Conservation (phyloP, 2,329 filamentous ascomycete genomes). For the Epichloe aotearoae region DNA sequence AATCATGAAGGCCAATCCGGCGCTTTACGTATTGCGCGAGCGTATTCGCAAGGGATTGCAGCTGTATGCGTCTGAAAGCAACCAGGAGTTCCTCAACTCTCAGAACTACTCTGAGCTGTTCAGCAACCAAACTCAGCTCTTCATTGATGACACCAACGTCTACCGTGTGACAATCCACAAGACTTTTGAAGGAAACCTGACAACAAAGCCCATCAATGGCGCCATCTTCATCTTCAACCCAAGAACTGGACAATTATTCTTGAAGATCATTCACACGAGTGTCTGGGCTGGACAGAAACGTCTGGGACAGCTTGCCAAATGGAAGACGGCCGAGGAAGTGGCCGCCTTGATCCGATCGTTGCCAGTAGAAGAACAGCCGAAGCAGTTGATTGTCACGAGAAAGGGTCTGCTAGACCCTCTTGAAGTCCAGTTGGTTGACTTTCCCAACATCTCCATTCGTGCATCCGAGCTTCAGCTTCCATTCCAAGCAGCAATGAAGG, state of each 20-base stretch:
- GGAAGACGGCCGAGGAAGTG: conserved; percentile 99
- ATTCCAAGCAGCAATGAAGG: conserved; percentile 99
- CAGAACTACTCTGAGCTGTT: conserved; percentile 99
- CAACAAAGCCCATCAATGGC: conserved; percentile 97
- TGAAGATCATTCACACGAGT: conserved; percentile 99
- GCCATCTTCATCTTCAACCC: conserved; percentile 99
- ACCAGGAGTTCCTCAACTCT: conserved; percentile 97
- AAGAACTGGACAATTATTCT: conserved; percentile 90
- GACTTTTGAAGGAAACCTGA: conserved; percentile 97
- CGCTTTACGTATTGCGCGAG: conserved; percentile 88
- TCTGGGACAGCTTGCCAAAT: conserved; percentile 94
- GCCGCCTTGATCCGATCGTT: conserved; percentile 90
- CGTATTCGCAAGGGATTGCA: conserved; percentile 98
- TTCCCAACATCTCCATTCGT: conserved; percentile 97
- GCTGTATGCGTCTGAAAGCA: conserved; percentile 94
- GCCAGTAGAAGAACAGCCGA: conserved; percentile 94
- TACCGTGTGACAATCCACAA: conserved; percentile 99
- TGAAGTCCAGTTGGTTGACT: conserved; percentile 93
- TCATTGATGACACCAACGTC: conserved; percentile 98
- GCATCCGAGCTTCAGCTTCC: conserved; percentile 93
- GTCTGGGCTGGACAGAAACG: conserved; percentile 99
- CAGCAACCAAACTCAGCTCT: conserved; percentile 96
- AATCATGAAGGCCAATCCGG: conserved; percentile 98
- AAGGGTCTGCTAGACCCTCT: conserved; percentile 95
- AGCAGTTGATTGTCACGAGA: conserved; percentile 94